These are phyloP conservation scores for Sanchytrium tribonematis DNA, from an alignment of 371 early-diverging fungal species.

Conservation along the genomic window DNA sequence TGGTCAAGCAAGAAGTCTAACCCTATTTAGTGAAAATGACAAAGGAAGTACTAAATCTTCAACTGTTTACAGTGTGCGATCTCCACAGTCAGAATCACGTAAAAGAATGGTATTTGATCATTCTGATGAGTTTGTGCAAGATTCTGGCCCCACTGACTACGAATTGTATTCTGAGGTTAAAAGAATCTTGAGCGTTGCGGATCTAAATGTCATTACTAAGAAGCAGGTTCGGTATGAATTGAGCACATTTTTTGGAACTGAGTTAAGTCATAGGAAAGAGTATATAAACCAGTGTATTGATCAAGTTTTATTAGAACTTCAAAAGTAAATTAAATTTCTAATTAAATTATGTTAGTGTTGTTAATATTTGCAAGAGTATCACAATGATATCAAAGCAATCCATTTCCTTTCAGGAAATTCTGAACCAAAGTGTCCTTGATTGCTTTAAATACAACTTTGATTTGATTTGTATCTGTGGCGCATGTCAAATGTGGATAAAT, in stretches of 20 bases:
- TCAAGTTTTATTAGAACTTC: slow-evolving; percentile 27
- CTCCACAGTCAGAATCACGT: too few relatives aligned
- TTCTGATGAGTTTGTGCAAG: not conserved
- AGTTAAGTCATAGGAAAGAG: slow-evolving; percentile 39
- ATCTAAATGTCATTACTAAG: slow-evolving; percentile 49
- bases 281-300: slow-evolving; percentile 62
- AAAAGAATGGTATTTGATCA: not conserved
- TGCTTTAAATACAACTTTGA: slow-evolving; percentile 3
- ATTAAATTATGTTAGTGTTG: too few relatives aligned
- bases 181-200: slow-evolving; percentile 44
- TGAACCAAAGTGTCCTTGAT: too few relatives aligned
- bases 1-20: too few relatives aligned
- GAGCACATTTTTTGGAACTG: slow-evolving; percentile 35
- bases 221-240: slow-evolving; percentile 61
- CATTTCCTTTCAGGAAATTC: too few relatives aligned
- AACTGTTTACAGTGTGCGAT: too few relatives aligned
- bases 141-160: slow-evolving; percentile 28
- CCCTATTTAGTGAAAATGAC: too few relatives aligned
- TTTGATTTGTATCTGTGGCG: slow-evolving; percentile 6
- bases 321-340: too few relatives aligned
- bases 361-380: too few relatives aligned
- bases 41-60: not conserved
- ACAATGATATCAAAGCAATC: too few relatives aligned
- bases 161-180: slow-evolving; percentile 48
- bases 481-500: slow-evolving; percentile 6